Evolutionary conservation across 768 basidiomycete genomes (phyloP).

Genomic region (Macrolepiota fuliginosa): DNA sequence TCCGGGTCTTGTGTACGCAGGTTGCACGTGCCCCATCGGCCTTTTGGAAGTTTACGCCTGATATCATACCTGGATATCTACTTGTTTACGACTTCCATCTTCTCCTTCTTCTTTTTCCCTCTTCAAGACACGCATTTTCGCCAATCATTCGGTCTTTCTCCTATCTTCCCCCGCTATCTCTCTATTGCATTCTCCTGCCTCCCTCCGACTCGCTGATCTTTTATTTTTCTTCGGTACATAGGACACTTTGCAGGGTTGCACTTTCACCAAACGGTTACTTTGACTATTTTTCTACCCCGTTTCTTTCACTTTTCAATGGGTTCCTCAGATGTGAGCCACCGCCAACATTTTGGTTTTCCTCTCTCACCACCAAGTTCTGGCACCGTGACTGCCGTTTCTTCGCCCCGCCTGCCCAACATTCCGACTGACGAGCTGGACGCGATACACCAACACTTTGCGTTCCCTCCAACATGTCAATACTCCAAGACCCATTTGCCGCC

Average conservation of each 20-base stretch:
- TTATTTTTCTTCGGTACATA: background rate
- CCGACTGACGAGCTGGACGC: conserved; percentile 24
- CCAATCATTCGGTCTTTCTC: background rate
- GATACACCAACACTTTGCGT: conserved; percentile 16
- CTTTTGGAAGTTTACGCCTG: conserved; percentile 7
- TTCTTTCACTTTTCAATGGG: conserved; percentile 18
- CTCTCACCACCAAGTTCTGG: conserved; percentile 48
- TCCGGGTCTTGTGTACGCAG: conserved; percentile 7
- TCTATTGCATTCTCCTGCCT: background rate
- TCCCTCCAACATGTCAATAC: conserved; percentile 2
- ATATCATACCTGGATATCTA: conserved; percentile 10
- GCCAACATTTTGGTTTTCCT: conserved; percentile 37
- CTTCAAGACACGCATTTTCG: background rate
- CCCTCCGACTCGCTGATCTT: background rate
- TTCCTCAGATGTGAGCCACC: conserved; percentile 20
- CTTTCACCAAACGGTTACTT: background rate
- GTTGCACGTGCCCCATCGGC: conserved; percentile 7
- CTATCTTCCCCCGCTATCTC: background rate
- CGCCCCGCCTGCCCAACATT: conserved; percentile 29
- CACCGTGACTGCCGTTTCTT: conserved; percentile 36
- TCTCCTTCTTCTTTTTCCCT: background rate
- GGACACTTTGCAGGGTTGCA: background rate
- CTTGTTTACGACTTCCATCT: conserved; percentile 1
- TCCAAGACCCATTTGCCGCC: background rate
- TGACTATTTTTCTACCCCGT: background rate